Evolutionary conservation across 495 filamentous ascomycete species (phyloP).

Genomic region (Aspergillus bridgeri): DNA sequence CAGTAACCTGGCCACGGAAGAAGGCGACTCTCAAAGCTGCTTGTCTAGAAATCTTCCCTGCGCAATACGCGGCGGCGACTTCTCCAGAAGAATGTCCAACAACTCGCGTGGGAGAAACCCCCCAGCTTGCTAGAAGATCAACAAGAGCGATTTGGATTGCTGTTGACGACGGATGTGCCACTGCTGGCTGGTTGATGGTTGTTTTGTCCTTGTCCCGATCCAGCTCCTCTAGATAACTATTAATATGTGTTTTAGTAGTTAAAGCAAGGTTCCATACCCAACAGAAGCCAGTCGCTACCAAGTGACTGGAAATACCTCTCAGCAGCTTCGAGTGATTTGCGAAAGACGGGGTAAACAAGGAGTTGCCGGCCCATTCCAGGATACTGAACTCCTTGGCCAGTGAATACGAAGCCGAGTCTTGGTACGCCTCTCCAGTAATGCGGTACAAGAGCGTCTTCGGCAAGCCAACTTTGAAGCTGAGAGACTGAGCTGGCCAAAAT

Average conservation of each 20-base stretch:
- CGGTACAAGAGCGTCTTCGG: too few relatives aligned
- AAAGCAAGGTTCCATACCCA: neutral
- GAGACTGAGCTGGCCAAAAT: neutral
- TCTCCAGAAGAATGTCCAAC: conserved; percentile 65
- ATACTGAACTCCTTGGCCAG: conserved; percentile 35
- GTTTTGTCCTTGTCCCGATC: too few relatives aligned
- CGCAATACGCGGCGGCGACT: conserved; percentile 34
- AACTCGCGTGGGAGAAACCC: conserved; percentile 38
- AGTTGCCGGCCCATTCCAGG: conserved; percentile 27
- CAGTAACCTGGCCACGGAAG: conserved; percentile 12
- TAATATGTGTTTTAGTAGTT: conserved; percentile 12
- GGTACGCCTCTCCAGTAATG: neutral
- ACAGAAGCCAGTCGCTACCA: conserved; percentile 13
- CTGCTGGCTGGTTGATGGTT: conserved; percentile 7
- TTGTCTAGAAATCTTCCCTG: too few relatives aligned
- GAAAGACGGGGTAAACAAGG: conserved; percentile 13
- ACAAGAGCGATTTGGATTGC: conserved; percentile 29
- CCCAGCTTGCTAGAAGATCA: conserved; percentile 48
- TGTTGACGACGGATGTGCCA: conserved; percentile 19
- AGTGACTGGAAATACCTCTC: conserved; percentile 4
- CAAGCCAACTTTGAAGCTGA: too few relatives aligned
- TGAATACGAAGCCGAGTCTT: conserved; percentile 31
- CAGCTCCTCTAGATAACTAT: too few relatives aligned
- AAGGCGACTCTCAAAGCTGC: conserved; percentile 9
- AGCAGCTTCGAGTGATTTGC: conserved; percentile 5